Base-by-base conservation (phyloP, 139 green algal species). In the Ettlia oleoabundans region DNA sequence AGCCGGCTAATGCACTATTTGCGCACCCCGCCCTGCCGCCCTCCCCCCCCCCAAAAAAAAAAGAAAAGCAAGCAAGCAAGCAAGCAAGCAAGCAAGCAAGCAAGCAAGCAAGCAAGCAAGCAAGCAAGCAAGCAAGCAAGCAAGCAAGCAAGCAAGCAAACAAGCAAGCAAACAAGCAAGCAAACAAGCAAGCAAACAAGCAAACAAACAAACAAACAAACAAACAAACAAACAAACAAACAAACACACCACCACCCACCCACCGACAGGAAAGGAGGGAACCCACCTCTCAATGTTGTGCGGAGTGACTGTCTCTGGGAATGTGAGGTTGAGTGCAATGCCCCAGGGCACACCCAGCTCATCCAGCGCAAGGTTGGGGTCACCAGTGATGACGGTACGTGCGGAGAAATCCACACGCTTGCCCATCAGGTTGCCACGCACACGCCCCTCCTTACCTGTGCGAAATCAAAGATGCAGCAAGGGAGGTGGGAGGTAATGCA, bases 391-490 rank as follows among this genome's bases (percentile, higher is more conserved):
- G 82, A 99, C 97, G 0, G 97, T 99, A 67, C 97, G 94, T 30
- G 97, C 97, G 2, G 94, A 98, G 83, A 99, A 99, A 93, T 99
- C 97, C 30, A 99, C 97, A 64, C 97, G 95, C 94, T 99, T 99
- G 81, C 97, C 97, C 97, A 99, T 99, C 15, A 99, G 92, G 93
- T 99, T 99, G 82, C 97, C 97, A 28, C 97, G 91, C 86, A 99
- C 96, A 62, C 97, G 94, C 2, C 97, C 97, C 70, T 93, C 82
- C 88, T 97, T 98, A 81, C 94, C 89, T 86, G 55, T 65, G 55
- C 21, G 21, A 9, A 28, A 28, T 32, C 15, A 65, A 22, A 5
- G 18, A 65, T 32, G 55, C 18, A n/a, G 55, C 55, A 65, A 32
- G 15, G 21, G 55, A 15, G 21, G 55, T 22, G 21, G 15, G 55